Base-by-base conservation (phyloP, 192 early-diverging fungal genomes). In the Thamnidium elegans region DNA sequence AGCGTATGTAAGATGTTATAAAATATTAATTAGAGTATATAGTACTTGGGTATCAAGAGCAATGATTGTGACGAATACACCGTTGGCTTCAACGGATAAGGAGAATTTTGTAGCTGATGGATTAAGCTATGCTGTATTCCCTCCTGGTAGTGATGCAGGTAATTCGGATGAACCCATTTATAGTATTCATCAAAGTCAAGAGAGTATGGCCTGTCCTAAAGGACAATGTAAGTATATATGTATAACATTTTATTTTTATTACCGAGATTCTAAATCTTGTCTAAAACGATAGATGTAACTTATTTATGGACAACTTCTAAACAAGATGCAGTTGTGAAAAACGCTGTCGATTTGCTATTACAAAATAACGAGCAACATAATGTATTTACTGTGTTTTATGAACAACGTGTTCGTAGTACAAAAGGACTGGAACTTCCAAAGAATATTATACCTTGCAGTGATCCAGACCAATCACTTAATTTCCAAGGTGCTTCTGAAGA, bases 401-500 rank as follows among this genome's bases (percentile, higher is more conserved):
- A 80, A 43, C 72, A 77, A 8, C 68, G 78, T 19, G 60, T 69
- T 58, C 77, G 47, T 62, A 50, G 55, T 63, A 52, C 19, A 15
- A 64, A 64, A 50, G 58, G 45, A 55, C 68, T 50, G 48, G 59
- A 59, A 3, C 23, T 82, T 47, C 83, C 83, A 4, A 55, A 65
- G 2, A 85, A 85, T 58, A 26, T 82, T 14, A 75, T 69, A 73
- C 36, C 73, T 51, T 62, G 77, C 47, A 36, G 71, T 71, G 79
- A 79, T 62, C 70, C 83, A 51, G 67, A 74, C 51, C 59, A 30
- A 7, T 63, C 70, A 8, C 11, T 84, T 17, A 78, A 81, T 52
- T 81, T 82, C 62, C 79, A 79, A 36, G 52, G 50, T 13, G 81
- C 83, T 21, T 67, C 72, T 3, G 53, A 62, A 23, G 73, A 85